Conservation (phyloP, 768 basidiomycete species). For the Pulveroboletus sp. region DNA sequence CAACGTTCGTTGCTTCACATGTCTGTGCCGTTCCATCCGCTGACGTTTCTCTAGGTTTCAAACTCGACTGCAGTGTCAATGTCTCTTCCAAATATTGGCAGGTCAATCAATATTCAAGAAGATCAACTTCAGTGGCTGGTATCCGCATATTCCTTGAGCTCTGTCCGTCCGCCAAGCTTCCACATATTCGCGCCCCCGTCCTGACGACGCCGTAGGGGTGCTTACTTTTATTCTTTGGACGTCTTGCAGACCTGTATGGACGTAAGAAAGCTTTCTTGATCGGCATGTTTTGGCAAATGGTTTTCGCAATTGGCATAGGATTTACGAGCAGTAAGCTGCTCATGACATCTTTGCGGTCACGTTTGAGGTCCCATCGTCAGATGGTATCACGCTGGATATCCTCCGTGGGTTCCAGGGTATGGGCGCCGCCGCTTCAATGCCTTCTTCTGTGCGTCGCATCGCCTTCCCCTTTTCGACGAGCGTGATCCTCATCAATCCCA, state of each 20-base stretch:
- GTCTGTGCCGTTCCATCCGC: background rate
- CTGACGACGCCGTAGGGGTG: conserved; percentile 55
- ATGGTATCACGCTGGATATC: conserved; percentile 57
- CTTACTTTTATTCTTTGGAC: conserved; percentile 67
- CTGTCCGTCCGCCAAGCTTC: conserved; percentile 43
- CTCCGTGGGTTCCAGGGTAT: conserved; percentile 76
- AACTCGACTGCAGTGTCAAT: conserved; percentile 44
- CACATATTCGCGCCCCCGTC: background rate
- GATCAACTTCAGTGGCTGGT: conserved; percentile 61
- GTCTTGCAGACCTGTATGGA: conserved; percentile 78
- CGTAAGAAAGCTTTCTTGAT: conserved; percentile 61
- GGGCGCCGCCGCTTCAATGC: conserved; percentile 73
- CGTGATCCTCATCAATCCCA: background rate
- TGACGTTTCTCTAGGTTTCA: conserved; percentile 25
- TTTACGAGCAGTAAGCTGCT: conserved; percentile 48
- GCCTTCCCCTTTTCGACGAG: background rate
- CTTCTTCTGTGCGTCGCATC: conserved; percentile 52
- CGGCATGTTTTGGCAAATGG: conserved; percentile 51
- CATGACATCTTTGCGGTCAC: background rate
- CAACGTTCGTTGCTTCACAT: conserved; percentile 24
- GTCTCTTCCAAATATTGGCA: conserved; percentile 48
- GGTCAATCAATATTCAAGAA: conserved; percentile 44
- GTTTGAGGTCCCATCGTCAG: conserved; percentile 28
- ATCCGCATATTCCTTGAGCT: conserved; percentile 64
- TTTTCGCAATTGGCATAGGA: conserved; percentile 60